These are phyloP conservation scores for Arthroderma sp. DNA, from an alignment of 2,329 filamentous ascomycete species.

Conservation along the genomic window DNA sequence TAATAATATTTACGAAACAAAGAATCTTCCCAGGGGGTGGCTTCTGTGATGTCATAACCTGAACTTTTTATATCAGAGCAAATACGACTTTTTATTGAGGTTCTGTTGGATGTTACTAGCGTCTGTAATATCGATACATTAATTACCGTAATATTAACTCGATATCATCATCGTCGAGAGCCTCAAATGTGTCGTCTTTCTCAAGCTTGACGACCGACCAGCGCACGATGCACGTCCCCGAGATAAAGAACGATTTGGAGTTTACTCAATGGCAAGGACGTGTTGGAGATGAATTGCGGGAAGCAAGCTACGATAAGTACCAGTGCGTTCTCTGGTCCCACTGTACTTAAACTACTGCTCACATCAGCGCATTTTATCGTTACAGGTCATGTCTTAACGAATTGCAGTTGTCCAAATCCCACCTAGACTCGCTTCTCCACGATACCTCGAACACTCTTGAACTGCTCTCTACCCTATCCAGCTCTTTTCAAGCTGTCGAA, in stretches of 20 bases:
- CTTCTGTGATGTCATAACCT: no score
- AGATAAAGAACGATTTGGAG: slow-evolving; percentile 45
- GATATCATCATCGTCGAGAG: no score
- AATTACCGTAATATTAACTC: no score
- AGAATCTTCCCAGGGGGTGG: no score
- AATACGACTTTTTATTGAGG: no score
- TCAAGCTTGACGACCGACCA: no score
- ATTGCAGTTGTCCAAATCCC: slow-evolving; percentile 63
- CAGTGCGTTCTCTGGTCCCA: slow-evolving; percentile 40
- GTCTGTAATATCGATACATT: no score
- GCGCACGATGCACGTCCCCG: neutral
- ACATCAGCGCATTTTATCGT: slow-evolving; percentile 3
- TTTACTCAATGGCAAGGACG: slow-evolving; percentile 46
- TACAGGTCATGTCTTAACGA: slow-evolving; percentile 64
- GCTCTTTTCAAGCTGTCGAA: slow-evolving; percentile 79
- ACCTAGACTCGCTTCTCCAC: slow-evolving; percentile 64
- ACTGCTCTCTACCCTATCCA: slow-evolving; percentile 64
- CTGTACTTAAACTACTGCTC: neutral
- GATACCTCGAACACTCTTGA: slow-evolving; percentile 66
- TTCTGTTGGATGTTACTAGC: no score
- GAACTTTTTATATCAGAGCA: no score
- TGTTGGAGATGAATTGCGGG: slow-evolving; percentile 55
- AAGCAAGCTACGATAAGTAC: slow-evolving; percentile 76
- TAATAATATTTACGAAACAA: no score
- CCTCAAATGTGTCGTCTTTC: no score